Evolutionary conservation across 2,329 filamentous ascomycete species (phyloP).

Genomic region (Pseudopyricularia javanii): DNA sequence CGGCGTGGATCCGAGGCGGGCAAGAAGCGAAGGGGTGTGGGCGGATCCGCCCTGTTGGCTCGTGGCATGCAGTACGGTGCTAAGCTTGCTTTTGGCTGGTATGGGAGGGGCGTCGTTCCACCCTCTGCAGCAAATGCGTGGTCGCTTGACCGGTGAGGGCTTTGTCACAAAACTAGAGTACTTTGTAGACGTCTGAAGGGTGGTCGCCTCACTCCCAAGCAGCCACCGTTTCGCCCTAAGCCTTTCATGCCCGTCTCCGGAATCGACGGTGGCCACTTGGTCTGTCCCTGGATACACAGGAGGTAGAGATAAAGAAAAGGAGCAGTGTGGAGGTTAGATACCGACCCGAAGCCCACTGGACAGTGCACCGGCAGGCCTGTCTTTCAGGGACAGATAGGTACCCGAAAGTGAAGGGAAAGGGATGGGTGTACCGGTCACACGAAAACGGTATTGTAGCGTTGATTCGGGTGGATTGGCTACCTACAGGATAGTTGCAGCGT

Average conservation of each 20-base stretch:
- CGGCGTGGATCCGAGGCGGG: not conserved
- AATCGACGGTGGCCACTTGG: not conserved
- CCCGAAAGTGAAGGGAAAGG: too few relatives aligned
- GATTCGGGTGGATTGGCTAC: not conserved
- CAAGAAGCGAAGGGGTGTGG: not conserved
- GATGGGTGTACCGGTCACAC: not conserved
- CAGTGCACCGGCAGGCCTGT: not conserved
- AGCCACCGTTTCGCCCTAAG: not conserved
- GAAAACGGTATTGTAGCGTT: not conserved
- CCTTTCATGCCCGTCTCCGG: not conserved
- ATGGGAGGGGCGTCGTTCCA: not conserved
- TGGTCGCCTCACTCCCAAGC: not conserved
- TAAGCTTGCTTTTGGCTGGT: not conserved
- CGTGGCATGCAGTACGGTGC: not conserved
- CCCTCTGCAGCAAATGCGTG: not conserved
- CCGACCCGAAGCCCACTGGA: not conserved
- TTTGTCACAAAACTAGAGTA: not conserved
- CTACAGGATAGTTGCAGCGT: not conserved
- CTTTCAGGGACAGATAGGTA: not conserved
- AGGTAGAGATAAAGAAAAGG: conserved; percentile 4
- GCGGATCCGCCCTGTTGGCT: not conserved
- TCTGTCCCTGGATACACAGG: conserved; percentile 8
- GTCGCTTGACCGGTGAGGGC: not conserved
- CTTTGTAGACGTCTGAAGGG: not conserved
- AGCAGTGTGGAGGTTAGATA: not conserved